Evolutionary conservation across 169 alveolate genomes (phyloP).

Genomic region (Cryptosporidium sp.): DNA sequence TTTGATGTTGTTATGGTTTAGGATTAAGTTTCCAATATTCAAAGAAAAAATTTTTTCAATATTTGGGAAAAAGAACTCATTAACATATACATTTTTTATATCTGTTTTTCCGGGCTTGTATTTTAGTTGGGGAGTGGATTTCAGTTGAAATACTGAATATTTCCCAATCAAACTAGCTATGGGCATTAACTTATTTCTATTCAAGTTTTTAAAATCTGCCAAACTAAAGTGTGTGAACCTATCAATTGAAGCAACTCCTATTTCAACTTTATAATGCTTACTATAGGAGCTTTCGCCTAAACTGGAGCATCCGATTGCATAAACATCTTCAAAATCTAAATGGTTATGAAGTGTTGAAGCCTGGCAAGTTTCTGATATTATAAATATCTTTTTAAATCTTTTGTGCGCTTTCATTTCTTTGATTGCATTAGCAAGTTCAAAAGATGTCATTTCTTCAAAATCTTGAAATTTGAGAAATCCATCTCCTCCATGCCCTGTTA

Average conservation of each 20-base stretch:
- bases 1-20: neutral
- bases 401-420: slow-evolving; percentile 82
- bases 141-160: neutral
- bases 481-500: slow-evolving; percentile 89
- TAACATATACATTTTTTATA: slow-evolving; percentile 23
- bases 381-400: slow-evolving; percentile 82
- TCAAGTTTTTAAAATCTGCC: neutral
- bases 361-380: slow-evolving; percentile 87
- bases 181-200: slow-evolving; percentile 12
- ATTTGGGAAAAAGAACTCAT: slow-evolving; percentile 34
- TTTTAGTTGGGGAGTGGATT: slow-evolving; percentile 51
- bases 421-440: slow-evolving; percentile 83
- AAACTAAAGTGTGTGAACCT: slow-evolving; percentile 56
- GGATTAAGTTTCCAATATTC: neutral
- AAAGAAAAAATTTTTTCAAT: neutral
- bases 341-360: slow-evolving; percentile 83
- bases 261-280: slow-evolving; percentile 35
- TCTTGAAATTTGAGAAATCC: slow-evolving; percentile 86
- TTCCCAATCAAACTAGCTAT: slow-evolving; percentile 12
- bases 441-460: slow-evolving; percentile 83
- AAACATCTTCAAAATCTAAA: slow-evolving; percentile 81
- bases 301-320: slow-evolving; percentile 74
- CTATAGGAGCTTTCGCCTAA: slow-evolving; percentile 62
- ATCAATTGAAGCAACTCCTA: slow-evolving; percentile 68
- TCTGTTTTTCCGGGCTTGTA: slow-evolving; percentile 34